These are phyloP conservation scores for Pholiota microspora DNA, from an alignment of 768 basidiomycete species.

Conservation along the genomic window DNA sequence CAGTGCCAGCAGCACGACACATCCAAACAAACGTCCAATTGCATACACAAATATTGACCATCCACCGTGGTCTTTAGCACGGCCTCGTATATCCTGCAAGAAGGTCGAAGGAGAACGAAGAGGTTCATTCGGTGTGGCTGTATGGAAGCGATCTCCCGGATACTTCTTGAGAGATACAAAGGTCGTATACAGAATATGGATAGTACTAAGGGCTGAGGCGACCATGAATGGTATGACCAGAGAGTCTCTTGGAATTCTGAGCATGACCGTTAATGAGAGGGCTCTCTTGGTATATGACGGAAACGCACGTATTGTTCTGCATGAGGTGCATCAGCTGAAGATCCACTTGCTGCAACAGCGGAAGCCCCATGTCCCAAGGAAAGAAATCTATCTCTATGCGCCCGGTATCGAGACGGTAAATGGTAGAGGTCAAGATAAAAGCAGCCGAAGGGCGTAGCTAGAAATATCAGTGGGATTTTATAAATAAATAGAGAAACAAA, in stretches of 20 bases:
- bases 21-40: conserved; percentile 11
- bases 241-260: not conserved
- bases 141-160: not conserved
- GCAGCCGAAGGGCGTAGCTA: no score
- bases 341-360: no score
- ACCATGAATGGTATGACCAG: conserved; percentile 2
- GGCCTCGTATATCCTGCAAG: not conserved
- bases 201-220: not conserved
- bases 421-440: no score
- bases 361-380: no score
- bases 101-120: not conserved
- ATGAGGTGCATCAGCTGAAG: no score
- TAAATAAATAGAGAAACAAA: no score
- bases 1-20: conserved; percentile 1
- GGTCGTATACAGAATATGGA: not conserved
- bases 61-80: conserved; percentile 9
- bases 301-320: no score
- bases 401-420: no score
- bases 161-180: not conserved
- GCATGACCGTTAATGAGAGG: not conserved
- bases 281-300: no score
- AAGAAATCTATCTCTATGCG: no score
- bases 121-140: not conserved
- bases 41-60: conserved; percentile 5
- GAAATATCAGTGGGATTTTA: no score